Evolutionary conservation across 345 rosid species (phyloP), one percentile per base, ranked within the genome.

Genomic region (Gossypium raimondii): DNA sequence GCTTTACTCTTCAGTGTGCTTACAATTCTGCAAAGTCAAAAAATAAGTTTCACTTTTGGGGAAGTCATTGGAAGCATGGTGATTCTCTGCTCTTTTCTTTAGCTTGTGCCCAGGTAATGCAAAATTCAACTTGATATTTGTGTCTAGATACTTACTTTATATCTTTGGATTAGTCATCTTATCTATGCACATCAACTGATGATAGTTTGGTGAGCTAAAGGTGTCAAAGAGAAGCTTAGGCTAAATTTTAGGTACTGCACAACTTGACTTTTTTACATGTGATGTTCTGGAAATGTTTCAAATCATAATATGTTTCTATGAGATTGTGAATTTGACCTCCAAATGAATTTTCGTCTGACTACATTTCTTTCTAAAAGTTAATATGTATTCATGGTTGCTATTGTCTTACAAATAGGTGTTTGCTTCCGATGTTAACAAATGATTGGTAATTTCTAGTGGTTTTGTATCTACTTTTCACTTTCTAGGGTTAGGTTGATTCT

Each of bases 41-140:
- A 87, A 86, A 96, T 82, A 92, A 93, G 68, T 91, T 96, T 87
- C 98, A 93, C 80, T 85, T 96, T 11, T 96, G 98, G 99, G 99
- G 97, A 80, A 93, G 97, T 83, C 90, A 90, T 79, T 92, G 97
- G 98, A 89, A 90, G 81, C 99, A 92, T 82, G 99, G 99, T 57
- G 99, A 96, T 85, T 86, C 97, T 14, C 87, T 96, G 85, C 98
- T 90, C 62, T 95, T 95, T 79, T 75, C 94, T 73, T 72, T 91
- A 55, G 96, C 98, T 22, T 96, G 97, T 73, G 87, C 98, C 63
- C 99, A 93, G 98, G 99, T 96, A 82, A 76, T 62, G 25, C 34
- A 27, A 53, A 62, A 70, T 43, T 18, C n/a, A 44, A 38, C 2
- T 58, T 50, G 20, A 63, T 34, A 67, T 75, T 59, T 61, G 53